Conservation (phyloP, 1,284 basidiomycete genomes). For the Heterobasidion occidentale region DNA sequence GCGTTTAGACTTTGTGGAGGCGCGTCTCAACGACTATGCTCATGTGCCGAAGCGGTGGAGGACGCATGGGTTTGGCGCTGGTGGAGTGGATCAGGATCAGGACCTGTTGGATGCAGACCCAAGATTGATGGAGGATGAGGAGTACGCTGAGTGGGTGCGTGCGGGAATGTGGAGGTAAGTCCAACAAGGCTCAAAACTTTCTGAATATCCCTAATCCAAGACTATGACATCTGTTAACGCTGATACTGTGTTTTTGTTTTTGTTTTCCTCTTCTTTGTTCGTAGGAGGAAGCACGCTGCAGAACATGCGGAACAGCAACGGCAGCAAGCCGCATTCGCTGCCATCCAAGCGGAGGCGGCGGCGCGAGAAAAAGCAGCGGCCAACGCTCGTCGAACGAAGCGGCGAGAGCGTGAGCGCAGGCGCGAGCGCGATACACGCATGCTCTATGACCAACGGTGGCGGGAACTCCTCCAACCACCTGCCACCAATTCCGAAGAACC, state of each 20-base stretch:
- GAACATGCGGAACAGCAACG: no score
- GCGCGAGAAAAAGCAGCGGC: slow-evolving; percentile 44
- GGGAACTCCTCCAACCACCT: slow-evolving; percentile 31
- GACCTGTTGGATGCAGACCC: slow-evolving; percentile 47
- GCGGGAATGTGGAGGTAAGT: slow-evolving; percentile 72
- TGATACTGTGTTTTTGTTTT: no score
- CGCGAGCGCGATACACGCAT: slow-evolving; percentile 36
- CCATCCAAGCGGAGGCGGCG: slow-evolving; percentile 42
- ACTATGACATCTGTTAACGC: no score
- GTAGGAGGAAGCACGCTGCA: no score
- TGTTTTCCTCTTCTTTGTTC: background rate
- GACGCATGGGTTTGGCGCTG: slow-evolving; percentile 21
- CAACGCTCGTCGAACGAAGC: slow-evolving; percentile 37
- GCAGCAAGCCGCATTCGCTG: slow-evolving; percentile 40
- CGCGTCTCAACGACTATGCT: slow-evolving; percentile 55
- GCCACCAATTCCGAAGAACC: background rate
- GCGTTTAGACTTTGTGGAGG: slow-evolving; percentile 52
- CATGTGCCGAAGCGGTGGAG: slow-evolving; percentile 56
- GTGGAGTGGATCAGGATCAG: slow-evolving; percentile 14
- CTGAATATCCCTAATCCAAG: no score
- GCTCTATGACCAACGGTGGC: slow-evolving; percentile 56
- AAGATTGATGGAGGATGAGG: slow-evolving; percentile 69
- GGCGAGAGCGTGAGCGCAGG: slow-evolving; percentile 34
- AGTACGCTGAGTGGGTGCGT: slow-evolving; percentile 76
- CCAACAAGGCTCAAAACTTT: background rate